Base-by-base conservation (phyloP, 2,329 filamentous ascomycete species). In the Phoma sp. region DNA sequence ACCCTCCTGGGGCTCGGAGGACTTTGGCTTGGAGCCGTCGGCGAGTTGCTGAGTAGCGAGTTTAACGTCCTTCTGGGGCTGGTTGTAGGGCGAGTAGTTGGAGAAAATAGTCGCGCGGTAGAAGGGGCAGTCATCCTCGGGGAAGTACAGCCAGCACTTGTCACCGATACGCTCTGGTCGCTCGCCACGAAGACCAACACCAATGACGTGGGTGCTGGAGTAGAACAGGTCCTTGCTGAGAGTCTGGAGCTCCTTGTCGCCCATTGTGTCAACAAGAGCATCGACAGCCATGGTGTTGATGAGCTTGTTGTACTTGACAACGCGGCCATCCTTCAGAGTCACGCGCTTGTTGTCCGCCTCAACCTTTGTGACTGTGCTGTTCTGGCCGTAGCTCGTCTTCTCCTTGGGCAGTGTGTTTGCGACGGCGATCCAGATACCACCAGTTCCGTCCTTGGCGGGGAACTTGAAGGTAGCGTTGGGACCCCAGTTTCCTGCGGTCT, bases 141-240 rank as follows among this genome's bases (percentile, higher is more conserved):
- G 95, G 87, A 98, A 99, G 86, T 99, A 99, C 65, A 99, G 84
- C 93, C 95, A 99, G 88, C 95, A 99, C 86, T 98, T 99, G 83
- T 99, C 95, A 64, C 95, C 95, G 68, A 99, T 99, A 74, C 92
- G 90, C 78, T 96, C 92, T 35, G 95, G 95, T 66, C 95, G 91
- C 71, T 84, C 85, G 64, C 95, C 95, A 74, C 95, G 92, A 72
- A 99, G 84, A 80, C 95, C 95, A 62, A 99, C 91, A 78, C 95
- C 95, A 68, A 99, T 90, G 71, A 99, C 94, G 80, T 99, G 95
- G 52, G 95, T 99, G 68, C 90, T 93, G 48, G 93, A 97, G 85
- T 96, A 99, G 86, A 88, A 98, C 53, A 99, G 88, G 59, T 88
- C 89, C 85, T 96, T 96, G 82, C 88, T 91, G 67, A 96, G 84